Percentiles rank a stretch among this genome's conserved stretches.
phyloP scores from a whole-genome alignment of 73 alveolate genomes.

The Symbiodinium pilosum region DNA sequence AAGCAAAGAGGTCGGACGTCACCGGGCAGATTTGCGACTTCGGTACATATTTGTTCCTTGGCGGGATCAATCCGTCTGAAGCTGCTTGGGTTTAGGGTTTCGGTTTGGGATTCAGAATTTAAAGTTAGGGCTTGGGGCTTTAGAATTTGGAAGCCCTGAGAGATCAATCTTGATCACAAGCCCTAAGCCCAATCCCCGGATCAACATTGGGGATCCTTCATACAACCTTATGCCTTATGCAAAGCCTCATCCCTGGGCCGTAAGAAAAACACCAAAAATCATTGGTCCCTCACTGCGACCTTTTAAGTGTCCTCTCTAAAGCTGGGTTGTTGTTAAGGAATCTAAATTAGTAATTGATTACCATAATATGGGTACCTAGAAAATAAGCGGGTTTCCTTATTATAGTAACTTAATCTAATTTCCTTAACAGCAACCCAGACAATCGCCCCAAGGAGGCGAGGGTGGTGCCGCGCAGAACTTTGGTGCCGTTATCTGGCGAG shows the following conservation, averaged over 20 bases:
- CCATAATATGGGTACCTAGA: no score
- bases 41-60: background rate
- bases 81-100: background rate
- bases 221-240: background rate
- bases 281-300: no score
- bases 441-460: background rate
- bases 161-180: background rate
- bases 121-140: background rate
- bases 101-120: background rate
- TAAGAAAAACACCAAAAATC: background rate
- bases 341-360: no score
- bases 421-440: background rate
- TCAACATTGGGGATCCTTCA: background rate
- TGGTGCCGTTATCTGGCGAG: conserved; percentile 3
- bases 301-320: no score
- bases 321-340: no score
- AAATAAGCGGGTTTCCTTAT: no score
- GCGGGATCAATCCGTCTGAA: background rate
- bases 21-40: background rate
- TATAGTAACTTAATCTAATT: no score
- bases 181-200: background rate
- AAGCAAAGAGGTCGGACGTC: background rate
- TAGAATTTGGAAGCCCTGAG: background rate
- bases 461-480: background rate
- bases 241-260: background rate